These are phyloP conservation scores for Dryadomyces quercus-mongolicae DNA, from an alignment of 2,329 filamentous ascomycete species.

Conservation along the genomic window DNA sequence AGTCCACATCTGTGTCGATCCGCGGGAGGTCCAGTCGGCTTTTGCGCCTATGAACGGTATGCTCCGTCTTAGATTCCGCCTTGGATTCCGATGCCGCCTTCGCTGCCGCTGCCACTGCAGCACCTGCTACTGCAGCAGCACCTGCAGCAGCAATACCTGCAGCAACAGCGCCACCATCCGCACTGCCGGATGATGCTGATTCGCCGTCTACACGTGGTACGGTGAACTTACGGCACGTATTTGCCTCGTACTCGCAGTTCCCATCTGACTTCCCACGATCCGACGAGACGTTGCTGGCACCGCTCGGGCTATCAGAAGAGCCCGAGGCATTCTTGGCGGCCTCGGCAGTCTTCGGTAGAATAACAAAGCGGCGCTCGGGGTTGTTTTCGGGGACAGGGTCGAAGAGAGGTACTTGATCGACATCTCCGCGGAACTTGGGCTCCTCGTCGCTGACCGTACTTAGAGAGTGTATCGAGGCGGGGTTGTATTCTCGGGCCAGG, in stretches of 20 bases:
- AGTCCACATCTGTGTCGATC: constrained; percentile 29
- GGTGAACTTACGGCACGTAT: constrained; percentile 27
- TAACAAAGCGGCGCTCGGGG: constrained; percentile 53
- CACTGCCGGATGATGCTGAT: constrained; percentile 1
- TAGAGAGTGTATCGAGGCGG: constrained; percentile 22
- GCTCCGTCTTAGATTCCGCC: background rate
- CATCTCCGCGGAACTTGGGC: constrained; percentile 45
- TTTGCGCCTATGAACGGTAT: constrained; percentile 17
- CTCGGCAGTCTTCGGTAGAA: constrained; percentile 29
- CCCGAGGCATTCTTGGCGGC: background rate
- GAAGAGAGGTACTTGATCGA: constrained; percentile 58
- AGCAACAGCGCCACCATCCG: background rate
- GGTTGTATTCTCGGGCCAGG: constrained; percentile 47
- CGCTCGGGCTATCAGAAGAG: background rate
- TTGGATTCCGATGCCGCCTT: background rate
- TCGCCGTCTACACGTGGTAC: constrained; percentile 15
- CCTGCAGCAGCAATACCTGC: background rate
- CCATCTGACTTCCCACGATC: background rate
- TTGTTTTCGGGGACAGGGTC: constrained; percentile 48
- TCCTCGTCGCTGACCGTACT: constrained; percentile 34
- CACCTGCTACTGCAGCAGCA: constrained; percentile 5
- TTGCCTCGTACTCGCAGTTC: constrained; percentile 23
- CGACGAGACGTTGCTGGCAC: background rate
- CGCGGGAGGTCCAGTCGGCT: constrained; percentile 30
- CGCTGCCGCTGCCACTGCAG: background rate